phyloP scores from a whole-genome alignment of 176 grass and related monocot genomes.

The Oryza meridionalis region DNA sequence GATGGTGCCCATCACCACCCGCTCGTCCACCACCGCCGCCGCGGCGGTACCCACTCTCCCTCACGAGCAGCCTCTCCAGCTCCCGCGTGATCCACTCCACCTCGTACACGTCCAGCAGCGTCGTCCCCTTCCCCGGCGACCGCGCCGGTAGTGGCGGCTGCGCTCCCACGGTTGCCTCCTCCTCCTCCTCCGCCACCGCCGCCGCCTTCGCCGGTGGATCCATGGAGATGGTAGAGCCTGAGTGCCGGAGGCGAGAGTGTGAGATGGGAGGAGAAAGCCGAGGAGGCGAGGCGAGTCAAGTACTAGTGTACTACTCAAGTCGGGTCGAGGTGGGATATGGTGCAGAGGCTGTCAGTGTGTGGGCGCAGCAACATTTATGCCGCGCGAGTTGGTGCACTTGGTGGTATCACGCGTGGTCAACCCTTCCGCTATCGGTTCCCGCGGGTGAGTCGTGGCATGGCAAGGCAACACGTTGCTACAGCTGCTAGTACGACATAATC shows the following conservation, averaged over 20 bases:
- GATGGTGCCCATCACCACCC: conserved; percentile 8
- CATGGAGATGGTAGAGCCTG: conserved; percentile 1
- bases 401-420: conserved; percentile 30
- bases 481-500: no score
- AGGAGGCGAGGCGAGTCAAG: neutral
- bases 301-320: no score
- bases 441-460: no score
- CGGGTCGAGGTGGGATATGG: conserved; percentile 1
- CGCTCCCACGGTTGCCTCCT: neutral
- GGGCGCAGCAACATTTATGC: conserved; percentile 10
- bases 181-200: no score
- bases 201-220: neutral
- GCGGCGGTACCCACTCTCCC: neutral
- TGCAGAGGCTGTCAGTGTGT: conserved; percentile 27
- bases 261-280: neutral
- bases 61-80: conserved; percentile 56
- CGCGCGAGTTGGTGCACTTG: neutral
- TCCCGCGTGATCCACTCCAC: conserved; percentile 77
- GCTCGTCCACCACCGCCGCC: neutral
- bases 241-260: neutral
- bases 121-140: conserved; percentile 12
- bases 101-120: conserved; percentile 73
- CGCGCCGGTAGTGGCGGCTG: neutral
- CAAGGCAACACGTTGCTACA: no score
- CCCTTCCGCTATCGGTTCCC: neutral